Percentiles rank a stretch among this genome's conserved stretches.
These are phyloP conservation scores for Adansonia madagascariensis DNA, from an alignment of 441 rosid species.

Conservation along the genomic window DNA sequence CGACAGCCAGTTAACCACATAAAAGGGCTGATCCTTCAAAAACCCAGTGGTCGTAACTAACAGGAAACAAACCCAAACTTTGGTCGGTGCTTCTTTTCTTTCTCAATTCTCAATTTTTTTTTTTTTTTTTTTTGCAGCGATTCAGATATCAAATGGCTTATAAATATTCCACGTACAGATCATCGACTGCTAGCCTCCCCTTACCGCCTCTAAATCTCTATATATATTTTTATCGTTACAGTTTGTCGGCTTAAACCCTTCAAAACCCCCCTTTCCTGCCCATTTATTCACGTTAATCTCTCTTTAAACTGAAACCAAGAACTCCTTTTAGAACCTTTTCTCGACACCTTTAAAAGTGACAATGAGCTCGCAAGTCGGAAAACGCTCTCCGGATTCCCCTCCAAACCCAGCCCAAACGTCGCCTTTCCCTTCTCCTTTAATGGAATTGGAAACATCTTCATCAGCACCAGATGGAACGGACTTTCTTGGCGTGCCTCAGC, in stretches of 20 bases:
- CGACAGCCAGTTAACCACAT: neutral
- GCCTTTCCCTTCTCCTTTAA: conserved; percentile 23
- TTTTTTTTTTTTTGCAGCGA: neutral
- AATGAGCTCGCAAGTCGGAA: conserved; percentile 52
- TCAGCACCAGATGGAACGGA: conserved; percentile 21
- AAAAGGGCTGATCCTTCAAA: neutral
- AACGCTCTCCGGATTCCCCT: conserved; percentile 22
- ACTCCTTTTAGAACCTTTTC: neutral
- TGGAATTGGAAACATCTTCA: too few species aligned
- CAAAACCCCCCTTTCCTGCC: neutral
- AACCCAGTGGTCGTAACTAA: conserved; percentile 16
- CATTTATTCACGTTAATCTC: neutral
- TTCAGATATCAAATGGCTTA: conserved; percentile 16
- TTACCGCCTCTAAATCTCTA: conserved; percentile 57
- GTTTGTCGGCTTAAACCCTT: conserved; percentile 56
- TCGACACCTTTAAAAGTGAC: neutral
- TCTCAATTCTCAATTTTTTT: neutral
- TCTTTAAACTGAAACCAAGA: neutral
- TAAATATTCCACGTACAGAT: neutral
- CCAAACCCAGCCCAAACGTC: conserved; percentile 34
- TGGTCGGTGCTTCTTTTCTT: conserved; percentile 28
- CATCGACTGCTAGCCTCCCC: neutral
- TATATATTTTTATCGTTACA: conserved; percentile 41
- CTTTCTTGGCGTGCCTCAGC: neutral
- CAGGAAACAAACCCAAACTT: conserved; percentile 26